Conservation (phyloP, 257 asterid species). For the Orobanche coerulescens region DNA sequence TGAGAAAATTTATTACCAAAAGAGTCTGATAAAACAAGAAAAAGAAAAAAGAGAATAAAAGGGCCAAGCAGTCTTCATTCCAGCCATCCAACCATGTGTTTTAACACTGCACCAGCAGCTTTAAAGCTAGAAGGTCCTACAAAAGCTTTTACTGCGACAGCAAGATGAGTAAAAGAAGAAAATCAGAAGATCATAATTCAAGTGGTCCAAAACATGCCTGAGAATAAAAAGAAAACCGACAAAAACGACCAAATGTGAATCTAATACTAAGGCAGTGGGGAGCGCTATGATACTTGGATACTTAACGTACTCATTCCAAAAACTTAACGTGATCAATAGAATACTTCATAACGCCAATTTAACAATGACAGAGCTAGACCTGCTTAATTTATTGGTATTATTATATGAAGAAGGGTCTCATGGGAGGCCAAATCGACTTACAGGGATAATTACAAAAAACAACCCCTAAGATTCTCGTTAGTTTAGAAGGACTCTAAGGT, state of each 20-base stretch:
- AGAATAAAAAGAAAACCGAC: background rate
- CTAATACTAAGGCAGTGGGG: too few relatives aligned
- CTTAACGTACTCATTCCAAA: background rate
- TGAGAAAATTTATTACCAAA: too few relatives aligned
- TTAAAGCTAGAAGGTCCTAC: conserved; percentile 15
- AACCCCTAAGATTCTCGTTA: background rate
- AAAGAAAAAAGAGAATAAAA: background rate
- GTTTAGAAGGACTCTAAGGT: background rate
- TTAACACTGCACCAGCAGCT: conserved; percentile 2
- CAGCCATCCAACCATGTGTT: conserved; percentile 12
- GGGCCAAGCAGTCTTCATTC: background rate
- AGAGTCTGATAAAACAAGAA: too few relatives aligned
- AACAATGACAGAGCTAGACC: too few relatives aligned
- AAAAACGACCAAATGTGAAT: background rate
- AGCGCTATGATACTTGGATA: too few relatives aligned
- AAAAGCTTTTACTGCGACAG: conserved; percentile 1
- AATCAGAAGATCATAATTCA: background rate
- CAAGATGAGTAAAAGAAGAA: conserved; percentile 8
- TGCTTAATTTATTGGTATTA: too few relatives aligned
- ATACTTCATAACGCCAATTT: too few relatives aligned
- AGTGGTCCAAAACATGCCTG: background rate
- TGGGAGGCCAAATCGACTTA: too few relatives aligned
- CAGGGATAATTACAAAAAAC: too few relatives aligned
- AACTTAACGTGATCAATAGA: too few relatives aligned
- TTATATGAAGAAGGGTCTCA: too few relatives aligned